Percentiles rank a stretch among this genome's conserved stretches.
phyloP scores from a whole-genome alignment of 164 flowering plant species.

The Liquidambar formosana region DNA sequence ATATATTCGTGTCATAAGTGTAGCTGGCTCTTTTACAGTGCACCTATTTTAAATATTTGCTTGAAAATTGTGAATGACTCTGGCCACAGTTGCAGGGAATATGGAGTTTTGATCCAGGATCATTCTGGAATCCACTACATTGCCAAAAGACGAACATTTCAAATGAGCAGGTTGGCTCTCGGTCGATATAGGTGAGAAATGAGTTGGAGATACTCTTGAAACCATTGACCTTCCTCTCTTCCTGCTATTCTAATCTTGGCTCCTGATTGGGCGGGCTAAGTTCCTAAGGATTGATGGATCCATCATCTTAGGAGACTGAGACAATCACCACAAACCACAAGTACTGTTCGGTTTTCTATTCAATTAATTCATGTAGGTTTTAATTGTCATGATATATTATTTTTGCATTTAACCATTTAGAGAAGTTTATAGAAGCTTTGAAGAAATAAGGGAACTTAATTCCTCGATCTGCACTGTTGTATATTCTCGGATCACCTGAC shows the following conservation, averaged over 20 bases:
- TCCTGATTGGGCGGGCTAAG: too few relatives aligned
- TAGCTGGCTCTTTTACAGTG: background rate
- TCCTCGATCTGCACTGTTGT: too few relatives aligned
- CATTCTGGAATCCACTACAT: conserved; percentile 17
- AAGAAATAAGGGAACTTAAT: too few relatives aligned
- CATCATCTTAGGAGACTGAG: too few relatives aligned
- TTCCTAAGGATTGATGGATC: too few relatives aligned
- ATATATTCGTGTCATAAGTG: background rate
- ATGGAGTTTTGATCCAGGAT: conserved; percentile 20
- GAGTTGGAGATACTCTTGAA: background rate
- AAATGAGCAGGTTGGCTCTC: conserved; percentile 16
- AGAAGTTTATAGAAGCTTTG: too few relatives aligned
- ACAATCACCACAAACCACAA: too few relatives aligned
- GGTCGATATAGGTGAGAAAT: conserved; percentile 35
- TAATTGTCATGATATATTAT: too few relatives aligned
- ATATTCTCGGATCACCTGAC: too few relatives aligned
- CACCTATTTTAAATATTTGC: background rate
- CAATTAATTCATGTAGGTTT: too few relatives aligned
- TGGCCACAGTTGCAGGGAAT: conserved; percentile 34
- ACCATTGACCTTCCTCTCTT: background rate
- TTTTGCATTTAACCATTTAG: too few relatives aligned
- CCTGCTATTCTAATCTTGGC: background rate
- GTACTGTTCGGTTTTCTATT: too few relatives aligned
- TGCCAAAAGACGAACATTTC: conserved; percentile 20
- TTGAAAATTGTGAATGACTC: background rate